These are phyloP conservation scores for Diversispora eburnea DNA, from an alignment of 192 early-diverging fungal species.

Conservation along the genomic window DNA sequence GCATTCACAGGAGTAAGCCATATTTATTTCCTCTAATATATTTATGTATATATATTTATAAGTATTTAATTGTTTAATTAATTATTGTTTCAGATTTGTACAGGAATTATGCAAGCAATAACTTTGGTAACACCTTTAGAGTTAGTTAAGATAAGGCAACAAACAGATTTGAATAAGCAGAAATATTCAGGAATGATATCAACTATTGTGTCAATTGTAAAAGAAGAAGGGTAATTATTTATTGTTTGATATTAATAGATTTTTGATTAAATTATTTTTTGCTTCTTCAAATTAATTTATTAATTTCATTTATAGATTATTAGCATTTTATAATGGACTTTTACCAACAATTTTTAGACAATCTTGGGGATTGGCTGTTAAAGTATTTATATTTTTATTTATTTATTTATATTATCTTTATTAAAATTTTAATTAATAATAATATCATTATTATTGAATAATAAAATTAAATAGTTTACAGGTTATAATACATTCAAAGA, in stretches of 20 bases:
- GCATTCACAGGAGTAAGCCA: slow-evolving; percentile 38
- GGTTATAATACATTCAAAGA: slow-evolving; percentile 38
- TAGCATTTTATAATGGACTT: slow-evolving; percentile 42
- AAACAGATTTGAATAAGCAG: slow-evolving; percentile 38
- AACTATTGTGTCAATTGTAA: slow-evolving; percentile 34
- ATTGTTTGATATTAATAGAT: not conserved
- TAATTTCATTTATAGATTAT: slow-evolving; percentile 26
- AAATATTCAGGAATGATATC: slow-evolving; percentile 40
- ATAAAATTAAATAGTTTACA: slow-evolving; percentile 26
- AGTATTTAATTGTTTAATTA: not conserved
- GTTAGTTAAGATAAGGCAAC: slow-evolving; percentile 45
- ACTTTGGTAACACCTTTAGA: slow-evolving; percentile 47
- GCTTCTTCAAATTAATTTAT: not conserved
- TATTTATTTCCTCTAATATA: no score
- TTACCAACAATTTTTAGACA: slow-evolving; percentile 42
- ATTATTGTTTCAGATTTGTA: slow-evolving; percentile 33
- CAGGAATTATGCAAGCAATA: slow-evolving; percentile 41
- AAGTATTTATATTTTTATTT: not conserved
- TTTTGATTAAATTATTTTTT: not conserved
- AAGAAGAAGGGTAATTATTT: slow-evolving; percentile 38
- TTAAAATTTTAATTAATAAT: no score
- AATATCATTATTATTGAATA: not conserved
- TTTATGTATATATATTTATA: not conserved
- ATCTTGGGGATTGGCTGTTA: slow-evolving; percentile 38
- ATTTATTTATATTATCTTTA: not conserved